phyloP scores from a whole-genome alignment of 768 basidiomycete species.

The Cubamyces sp. region DNA sequence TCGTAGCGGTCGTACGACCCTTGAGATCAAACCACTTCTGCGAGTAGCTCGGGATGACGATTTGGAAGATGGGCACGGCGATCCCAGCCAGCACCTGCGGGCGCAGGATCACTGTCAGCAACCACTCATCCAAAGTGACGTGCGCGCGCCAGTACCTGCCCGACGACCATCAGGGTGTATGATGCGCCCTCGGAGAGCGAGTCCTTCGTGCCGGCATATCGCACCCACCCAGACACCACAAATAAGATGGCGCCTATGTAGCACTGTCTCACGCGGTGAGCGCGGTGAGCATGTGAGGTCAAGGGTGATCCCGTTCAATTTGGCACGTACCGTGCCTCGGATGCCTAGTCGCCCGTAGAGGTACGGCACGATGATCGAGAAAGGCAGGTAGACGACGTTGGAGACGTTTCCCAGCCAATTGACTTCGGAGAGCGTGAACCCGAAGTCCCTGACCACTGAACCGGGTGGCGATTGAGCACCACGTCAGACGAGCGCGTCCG shows the following conservation, averaged over 20 bases:
- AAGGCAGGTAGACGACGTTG: slow-evolving; percentile 63
- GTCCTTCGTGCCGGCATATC: slow-evolving; percentile 69
- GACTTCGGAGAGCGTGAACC: slow-evolving; percentile 69
- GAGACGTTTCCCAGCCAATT: slow-evolving; percentile 83
- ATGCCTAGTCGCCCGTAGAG: slow-evolving; percentile 64
- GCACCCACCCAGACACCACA: slow-evolving; percentile 72
- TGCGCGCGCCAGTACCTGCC: slow-evolving; percentile 53
- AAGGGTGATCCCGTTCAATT: neutral
- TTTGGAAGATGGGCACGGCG: slow-evolving; percentile 74
- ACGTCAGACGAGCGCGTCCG: neutral
- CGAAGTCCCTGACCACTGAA: slow-evolving; percentile 63
- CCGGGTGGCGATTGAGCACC: neutral
- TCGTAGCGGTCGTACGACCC: slow-evolving; percentile 80
- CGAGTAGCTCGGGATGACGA: slow-evolving; percentile 80
- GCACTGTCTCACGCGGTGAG: slow-evolving; percentile 54
- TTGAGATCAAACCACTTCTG: slow-evolving; percentile 82
- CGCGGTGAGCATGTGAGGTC: neutral
- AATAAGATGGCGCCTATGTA: slow-evolving; percentile 58
- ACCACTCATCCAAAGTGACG: neutral
- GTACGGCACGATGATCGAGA: slow-evolving; percentile 60
- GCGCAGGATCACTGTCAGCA: neutral
- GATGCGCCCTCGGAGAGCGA: slow-evolving; percentile 54
- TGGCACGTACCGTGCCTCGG: slow-evolving; percentile 58
- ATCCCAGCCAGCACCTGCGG: slow-evolving; percentile 62
- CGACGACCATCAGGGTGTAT: slow-evolving; percentile 70